Percentiles rank a stretch among this genome's conserved stretches.
Evolutionary conservation across 306 rosid genomes (phyloP).

Genomic region (Castanopsis chinensis): DNA sequence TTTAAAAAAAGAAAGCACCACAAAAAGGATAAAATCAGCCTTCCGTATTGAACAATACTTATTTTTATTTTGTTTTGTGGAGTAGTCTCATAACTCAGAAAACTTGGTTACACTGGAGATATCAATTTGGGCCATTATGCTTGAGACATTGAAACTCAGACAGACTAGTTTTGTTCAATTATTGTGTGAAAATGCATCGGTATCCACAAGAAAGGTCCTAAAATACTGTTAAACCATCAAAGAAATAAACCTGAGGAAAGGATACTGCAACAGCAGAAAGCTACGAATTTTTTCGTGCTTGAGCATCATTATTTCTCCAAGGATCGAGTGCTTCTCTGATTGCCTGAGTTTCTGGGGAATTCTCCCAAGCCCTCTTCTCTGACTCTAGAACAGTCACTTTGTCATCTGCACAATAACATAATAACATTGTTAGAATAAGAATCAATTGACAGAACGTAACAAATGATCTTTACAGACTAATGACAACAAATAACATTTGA

Average conservation of each 20-base stretch:
- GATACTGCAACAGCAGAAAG: not conserved
- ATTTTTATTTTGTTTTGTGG: too few species aligned
- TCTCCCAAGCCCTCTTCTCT: constrained; percentile 79
- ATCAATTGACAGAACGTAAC: not conserved
- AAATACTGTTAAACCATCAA: not conserved
- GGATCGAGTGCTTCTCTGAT: constrained; percentile 65
- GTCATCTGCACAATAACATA: constrained; percentile 53
- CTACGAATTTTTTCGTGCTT: constrained; percentile 29
- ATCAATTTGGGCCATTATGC: too few species aligned
- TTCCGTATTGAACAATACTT: too few species aligned
- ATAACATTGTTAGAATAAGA: not conserved
- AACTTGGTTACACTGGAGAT: too few species aligned
- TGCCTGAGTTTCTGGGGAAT: constrained; percentile 72
- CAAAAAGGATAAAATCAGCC: too few species aligned
- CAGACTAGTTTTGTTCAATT: not conserved
- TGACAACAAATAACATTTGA: not conserved
- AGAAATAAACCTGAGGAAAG: not conserved
- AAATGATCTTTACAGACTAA: not conserved
- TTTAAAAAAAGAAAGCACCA: too few species aligned
- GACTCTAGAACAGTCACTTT: constrained; percentile 88
- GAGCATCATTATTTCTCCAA: constrained; percentile 38
- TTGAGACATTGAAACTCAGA: not conserved
- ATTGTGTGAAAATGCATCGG: not conserved
- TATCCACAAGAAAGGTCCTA: not conserved
- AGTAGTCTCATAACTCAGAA: too few species aligned